Conservation (phyloP, 805 yeast species). For the Saccharomyces kudriavzevii region DNA sequence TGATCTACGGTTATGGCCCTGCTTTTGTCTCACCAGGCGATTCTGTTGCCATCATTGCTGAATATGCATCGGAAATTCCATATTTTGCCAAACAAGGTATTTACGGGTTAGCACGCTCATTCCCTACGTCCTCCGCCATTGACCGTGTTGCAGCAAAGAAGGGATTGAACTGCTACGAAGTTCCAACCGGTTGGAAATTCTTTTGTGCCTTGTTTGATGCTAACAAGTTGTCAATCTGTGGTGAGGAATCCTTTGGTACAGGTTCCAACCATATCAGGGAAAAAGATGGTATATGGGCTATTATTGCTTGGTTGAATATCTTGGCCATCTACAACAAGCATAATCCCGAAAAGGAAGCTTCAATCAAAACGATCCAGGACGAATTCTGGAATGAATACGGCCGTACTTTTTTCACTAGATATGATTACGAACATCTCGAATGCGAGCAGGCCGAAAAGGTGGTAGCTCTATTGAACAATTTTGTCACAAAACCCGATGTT, state of each 20-base stretch:
- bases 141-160: constrained; percentile 81
- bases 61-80: constrained; percentile 86
- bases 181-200: constrained; percentile 98
- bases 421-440: constrained; percentile 81
- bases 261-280: constrained; percentile 97
- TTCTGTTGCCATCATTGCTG: constrained; percentile 94
- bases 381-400: constrained; percentile 90
- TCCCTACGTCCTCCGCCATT: constrained; percentile 95
- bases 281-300: constrained; percentile 97
- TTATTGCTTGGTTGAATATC: constrained; percentile 93
- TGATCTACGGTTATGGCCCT: constrained; percentile 87
- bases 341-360: constrained; percentile 50
- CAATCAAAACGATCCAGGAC: constrained; percentile 72
- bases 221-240: constrained; percentile 87
- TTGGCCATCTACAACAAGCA: constrained; percentile 70
- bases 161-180: constrained; percentile 76
- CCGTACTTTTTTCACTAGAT: constrained; percentile 93
- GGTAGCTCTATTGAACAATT: constrained; percentile 43
- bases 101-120: constrained; percentile 88
- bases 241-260: constrained; percentile 97
- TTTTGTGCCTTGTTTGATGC: constrained; percentile 94
- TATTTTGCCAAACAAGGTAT: constrained; percentile 81
- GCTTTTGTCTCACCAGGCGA: constrained; percentile 98
- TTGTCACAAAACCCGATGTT: constrained; percentile 34
- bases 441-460: constrained; percentile 67